Base-by-base conservation (phyloP, 2,329 filamentous ascomycete genomes). In the Dendryphion nanum region DNA sequence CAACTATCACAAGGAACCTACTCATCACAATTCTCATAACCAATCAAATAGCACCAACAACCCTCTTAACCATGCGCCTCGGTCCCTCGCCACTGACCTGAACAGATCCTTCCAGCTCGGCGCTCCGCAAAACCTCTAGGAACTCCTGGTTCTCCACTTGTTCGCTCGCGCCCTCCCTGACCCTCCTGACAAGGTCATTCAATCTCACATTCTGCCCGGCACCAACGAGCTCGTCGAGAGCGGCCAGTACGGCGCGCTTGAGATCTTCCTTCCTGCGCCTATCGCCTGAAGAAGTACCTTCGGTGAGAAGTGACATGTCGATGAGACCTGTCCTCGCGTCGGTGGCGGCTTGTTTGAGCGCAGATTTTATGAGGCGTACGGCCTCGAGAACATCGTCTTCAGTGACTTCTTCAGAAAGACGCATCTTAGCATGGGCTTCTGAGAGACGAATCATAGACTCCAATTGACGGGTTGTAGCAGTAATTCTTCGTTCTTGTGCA, bases 381-480 rank as follows among this genome's bases (percentile, higher is more conserved):
- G 93, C 90, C 71, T 98, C 93, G 34, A 81, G 72, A 5, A 98
- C 94, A 57, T 98, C 94, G 33, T 79, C 78, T 18, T 78, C 80
- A 0, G 86, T 89, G 29, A 98, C 93, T 12, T 75, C 79, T 3
- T 74, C 64, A 0, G 85, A 81, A 4, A 98, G 79, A 4, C 93
- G 86, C 94, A 98, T 98, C 68, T 96, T 96, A 34, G 93, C 94
- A 67, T 98, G 94, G 0, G 90, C 93, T 72, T 98, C 93, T 1
- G 90, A 74, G 3, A 98, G 84, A 45, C 93, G 91, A 61, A 98
- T 97, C 94, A 98, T 98, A 31, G 86, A 93, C 70, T 98, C 94
- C 5, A 98, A 77, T 69, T 98, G 93, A 61, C 93, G 82, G 1
- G 94, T 98, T 3, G 93, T 98, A 28, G 93, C 93, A 0, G 93